Conservation (phyloP, 2,329 filamentous ascomycete species). For the Verticillium tricorpus region DNA sequence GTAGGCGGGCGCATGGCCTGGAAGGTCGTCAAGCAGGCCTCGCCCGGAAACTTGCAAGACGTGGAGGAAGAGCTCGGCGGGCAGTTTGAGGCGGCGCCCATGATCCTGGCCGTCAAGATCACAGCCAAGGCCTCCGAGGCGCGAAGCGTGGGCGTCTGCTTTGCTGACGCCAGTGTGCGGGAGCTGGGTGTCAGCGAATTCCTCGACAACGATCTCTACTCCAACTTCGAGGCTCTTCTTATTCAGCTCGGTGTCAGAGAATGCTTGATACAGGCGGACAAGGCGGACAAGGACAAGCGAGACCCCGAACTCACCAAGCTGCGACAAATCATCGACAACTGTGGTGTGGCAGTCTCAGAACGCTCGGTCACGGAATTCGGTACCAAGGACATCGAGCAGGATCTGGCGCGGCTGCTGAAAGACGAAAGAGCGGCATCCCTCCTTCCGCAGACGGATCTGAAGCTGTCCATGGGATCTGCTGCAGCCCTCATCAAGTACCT, state of each 20-base stretch:
- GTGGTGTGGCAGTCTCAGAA: conserved; percentile 85
- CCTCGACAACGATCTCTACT: conserved; percentile 97
- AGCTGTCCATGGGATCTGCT: conserved; percentile 92
- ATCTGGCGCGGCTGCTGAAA: conserved; percentile 80
- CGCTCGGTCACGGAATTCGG: conserved; percentile 73
- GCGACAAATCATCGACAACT: conserved; percentile 83
- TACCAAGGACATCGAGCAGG: conserved; percentile 91
- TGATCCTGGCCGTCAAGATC: conserved; percentile 93
- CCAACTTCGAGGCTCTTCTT: conserved; percentile 92
- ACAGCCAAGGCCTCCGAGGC: conserved; percentile 82
- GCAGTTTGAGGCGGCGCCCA: conserved; percentile 82
- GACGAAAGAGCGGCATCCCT: conserved; percentile 75
- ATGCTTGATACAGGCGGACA: conserved; percentile 79
- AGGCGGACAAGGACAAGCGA: conserved; percentile 70
- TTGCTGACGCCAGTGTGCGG: conserved; percentile 92
- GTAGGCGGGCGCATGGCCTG: conserved; percentile 77
- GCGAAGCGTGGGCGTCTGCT: conserved; percentile 87
- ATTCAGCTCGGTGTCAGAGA: conserved; percentile 96
- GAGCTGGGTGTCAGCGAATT: conserved; percentile 97
- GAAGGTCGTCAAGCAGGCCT: conserved; percentile 88
- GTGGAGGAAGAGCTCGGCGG: conserved; percentile 91
- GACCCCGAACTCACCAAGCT: conserved; percentile 87
- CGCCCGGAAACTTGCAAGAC: conserved; percentile 92
- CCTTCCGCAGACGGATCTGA: conserved; percentile 85
- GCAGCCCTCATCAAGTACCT: conserved; percentile 94